These are phyloP conservation scores for Nothomitra cinnamomea DNA, from an alignment of 2,329 filamentous ascomycete genomes.

Conservation along the genomic window DNA sequence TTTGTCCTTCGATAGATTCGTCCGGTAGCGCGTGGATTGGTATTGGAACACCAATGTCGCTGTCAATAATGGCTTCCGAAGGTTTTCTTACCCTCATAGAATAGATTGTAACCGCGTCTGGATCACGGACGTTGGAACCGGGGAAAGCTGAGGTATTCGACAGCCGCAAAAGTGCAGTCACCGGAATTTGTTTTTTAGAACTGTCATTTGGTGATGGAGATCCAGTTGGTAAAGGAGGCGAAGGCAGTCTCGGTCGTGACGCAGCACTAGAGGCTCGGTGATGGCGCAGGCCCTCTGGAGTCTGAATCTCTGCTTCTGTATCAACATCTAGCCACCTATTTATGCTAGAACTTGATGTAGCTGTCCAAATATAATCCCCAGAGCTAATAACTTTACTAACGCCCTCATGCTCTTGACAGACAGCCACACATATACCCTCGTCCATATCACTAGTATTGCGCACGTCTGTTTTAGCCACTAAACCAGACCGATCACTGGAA, in stretches of 20 bases:
- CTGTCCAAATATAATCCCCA: slow-evolving; percentile 14
- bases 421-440: slow-evolving; percentile 75
- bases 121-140: slow-evolving; percentile 32
- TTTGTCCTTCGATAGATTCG: slow-evolving; percentile 67
- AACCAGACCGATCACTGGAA: slow-evolving; percentile 77
- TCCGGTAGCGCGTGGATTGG: slow-evolving; percentile 48
- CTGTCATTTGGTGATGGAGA: slow-evolving; percentile 21
- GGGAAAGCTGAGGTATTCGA: slow-evolving; percentile 74
- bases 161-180: slow-evolving; percentile 61
- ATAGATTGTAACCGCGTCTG: slow-evolving; percentile 37
- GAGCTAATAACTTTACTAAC: slow-evolving; percentile 47
- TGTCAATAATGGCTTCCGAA: slow-evolving; percentile 35
- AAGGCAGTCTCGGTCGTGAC: slow-evolving; percentile 15
- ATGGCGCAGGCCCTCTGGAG: slow-evolving; percentile 24
- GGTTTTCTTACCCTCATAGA: slow-evolving; percentile 35
- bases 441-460: slow-evolving; percentile 61
- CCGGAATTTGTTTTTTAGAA: slow-evolving; percentile 49
- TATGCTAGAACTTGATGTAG: slow-evolving; percentile 29
- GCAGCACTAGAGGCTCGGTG: slow-evolving; percentile 29
- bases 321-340: slow-evolving; percentile 84
- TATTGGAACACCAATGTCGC: slow-evolving; percentile 32
- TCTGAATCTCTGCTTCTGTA: slow-evolving; percentile 43
- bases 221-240: slow-evolving; percentile 9
- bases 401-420: slow-evolving; percentile 80
- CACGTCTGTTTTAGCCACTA: slow-evolving; percentile 93